Evolutionary conservation across 129 eudicot species (phyloP), one percentile per base, ranked within the genome.

Genomic region (Tagetes patula): DNA sequence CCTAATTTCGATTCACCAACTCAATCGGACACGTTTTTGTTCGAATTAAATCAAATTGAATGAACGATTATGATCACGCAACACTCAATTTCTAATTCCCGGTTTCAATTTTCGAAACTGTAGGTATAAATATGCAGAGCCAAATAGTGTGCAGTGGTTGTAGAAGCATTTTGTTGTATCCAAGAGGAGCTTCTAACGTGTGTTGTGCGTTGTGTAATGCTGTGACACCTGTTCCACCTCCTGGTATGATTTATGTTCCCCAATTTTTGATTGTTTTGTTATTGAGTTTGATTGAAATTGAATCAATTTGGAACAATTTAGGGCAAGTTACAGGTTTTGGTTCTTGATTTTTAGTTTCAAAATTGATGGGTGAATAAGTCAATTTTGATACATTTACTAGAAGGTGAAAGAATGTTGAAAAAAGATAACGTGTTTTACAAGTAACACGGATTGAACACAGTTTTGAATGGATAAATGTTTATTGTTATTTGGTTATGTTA

Each of bases 121-220:
- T 11, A 38, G 67, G 42, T 36, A 3, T 33, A 61, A 61, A 79
- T 72, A 91, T 91, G 96, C 97, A 88, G 89, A 86, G 88, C 81
- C 96, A 88, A 64, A 72, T 91, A 30, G 89, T 86, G 69, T 91
- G 97, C 80, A 81, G 81, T 69, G 97, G 97, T 33, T 91, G 97
- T 48, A 81, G 97, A 72, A 91, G 87, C 67, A 82, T 84, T 36
- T 87, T 91, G 75, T 63, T 91, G 27, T 91, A 86, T 62, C 96
- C 97, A 11, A 84, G 92, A 84, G 97, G 96, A 78, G 97, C 97
- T 77, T 59, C 90, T 3, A 91, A 86, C 75, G 96, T 91, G 56
- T 83, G 95, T 32, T 91, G 97, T 58, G 85, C 97, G 2, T 56
- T 91, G 10, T 91, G 97, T 75, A 88, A 86, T 79, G 81, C 82